Conservation (phyloP, 1,284 basidiomycete genomes). For the Testicularia cyperi region DNA sequence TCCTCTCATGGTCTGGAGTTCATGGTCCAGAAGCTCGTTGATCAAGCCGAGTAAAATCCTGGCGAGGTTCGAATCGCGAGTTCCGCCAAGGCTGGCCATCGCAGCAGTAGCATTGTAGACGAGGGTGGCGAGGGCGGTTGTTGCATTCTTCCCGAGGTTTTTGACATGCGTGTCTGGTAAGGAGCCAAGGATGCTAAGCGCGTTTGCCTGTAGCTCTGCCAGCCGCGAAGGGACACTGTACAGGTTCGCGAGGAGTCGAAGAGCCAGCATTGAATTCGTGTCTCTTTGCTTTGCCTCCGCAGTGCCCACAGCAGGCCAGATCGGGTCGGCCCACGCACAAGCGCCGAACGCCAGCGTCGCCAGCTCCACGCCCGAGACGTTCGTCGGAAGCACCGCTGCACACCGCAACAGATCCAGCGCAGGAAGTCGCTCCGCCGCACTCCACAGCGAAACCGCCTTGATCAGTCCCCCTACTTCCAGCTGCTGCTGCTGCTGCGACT, state of each 20-base stretch:
- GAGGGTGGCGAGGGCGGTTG: slow-evolving; percentile 74
- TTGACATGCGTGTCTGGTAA: slow-evolving; percentile 35
- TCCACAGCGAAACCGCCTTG: slow-evolving; percentile 75
- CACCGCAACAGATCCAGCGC: slow-evolving; percentile 85
- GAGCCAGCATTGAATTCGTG: slow-evolving; percentile 80
- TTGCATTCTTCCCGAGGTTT: slow-evolving; percentile 69
- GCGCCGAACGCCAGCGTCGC: slow-evolving; percentile 70
- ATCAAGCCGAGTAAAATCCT: slow-evolving; percentile 35
- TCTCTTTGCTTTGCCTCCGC: slow-evolving; percentile 69
- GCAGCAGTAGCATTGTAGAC: slow-evolving; percentile 67
- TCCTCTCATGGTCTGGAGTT: too few relatives aligned
- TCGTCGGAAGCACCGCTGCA: slow-evolving; percentile 67
- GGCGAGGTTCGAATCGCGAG: slow-evolving; percentile 9
- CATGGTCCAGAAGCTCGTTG: slow-evolving; percentile 37
- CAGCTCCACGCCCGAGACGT: slow-evolving; percentile 66
- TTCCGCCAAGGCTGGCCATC: slow-evolving; percentile 13
- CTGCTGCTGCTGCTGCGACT: too few relatives aligned
- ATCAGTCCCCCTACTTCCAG: slow-evolving; percentile 32
- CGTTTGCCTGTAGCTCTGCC: slow-evolving; percentile 48
- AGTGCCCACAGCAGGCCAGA: slow-evolving; percentile 62
- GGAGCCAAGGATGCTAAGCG: slow-evolving; percentile 59
- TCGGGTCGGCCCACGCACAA: slow-evolving; percentile 69
- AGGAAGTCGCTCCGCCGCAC: slow-evolving; percentile 76
- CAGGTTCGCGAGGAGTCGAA: slow-evolving; percentile 79
- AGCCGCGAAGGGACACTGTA: slow-evolving; percentile 63